These are phyloP conservation scores for Rhamnella rubrinervis DNA, from an alignment of 331 rosid species.

Conservation along the genomic window DNA sequence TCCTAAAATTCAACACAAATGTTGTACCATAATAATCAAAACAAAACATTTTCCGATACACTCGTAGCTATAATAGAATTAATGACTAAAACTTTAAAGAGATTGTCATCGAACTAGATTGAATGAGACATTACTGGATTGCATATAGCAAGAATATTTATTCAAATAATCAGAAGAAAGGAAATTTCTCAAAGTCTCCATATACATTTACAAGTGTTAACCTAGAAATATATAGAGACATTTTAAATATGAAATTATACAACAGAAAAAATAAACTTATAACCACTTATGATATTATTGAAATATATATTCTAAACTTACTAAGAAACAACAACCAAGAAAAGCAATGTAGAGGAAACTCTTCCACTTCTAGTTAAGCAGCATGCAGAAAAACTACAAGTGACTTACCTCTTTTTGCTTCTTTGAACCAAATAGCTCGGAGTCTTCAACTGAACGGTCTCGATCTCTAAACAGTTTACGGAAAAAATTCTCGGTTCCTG, in stretches of 20 bases:
- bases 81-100: neutral
- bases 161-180: neutral
- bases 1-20: no score
- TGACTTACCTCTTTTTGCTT: constrained; percentile 71
- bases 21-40: no score
- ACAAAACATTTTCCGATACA: no score
- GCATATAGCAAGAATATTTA: neutral
- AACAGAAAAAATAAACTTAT: neutral
- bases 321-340: neutral
- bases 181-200: neutral
- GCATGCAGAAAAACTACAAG: constrained; percentile 3
- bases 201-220: neutral
- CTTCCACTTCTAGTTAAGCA: constrained; percentile 4
- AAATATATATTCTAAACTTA: neutral
- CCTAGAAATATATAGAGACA: neutral
- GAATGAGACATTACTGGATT: neutral
- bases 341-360: neutral
- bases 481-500: constrained; percentile 88
- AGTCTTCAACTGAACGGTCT: constrained; percentile 91
- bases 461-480: constrained; percentile 91
- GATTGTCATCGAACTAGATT: neutral
- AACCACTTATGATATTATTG: neutral
- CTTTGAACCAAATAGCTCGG: constrained; percentile 84
- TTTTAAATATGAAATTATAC: neutral
- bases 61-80: neutral